Evolutionary conservation across 768 basidiomycete genomes (phyloP).

Genomic region (Mycena kentingensis): DNA sequence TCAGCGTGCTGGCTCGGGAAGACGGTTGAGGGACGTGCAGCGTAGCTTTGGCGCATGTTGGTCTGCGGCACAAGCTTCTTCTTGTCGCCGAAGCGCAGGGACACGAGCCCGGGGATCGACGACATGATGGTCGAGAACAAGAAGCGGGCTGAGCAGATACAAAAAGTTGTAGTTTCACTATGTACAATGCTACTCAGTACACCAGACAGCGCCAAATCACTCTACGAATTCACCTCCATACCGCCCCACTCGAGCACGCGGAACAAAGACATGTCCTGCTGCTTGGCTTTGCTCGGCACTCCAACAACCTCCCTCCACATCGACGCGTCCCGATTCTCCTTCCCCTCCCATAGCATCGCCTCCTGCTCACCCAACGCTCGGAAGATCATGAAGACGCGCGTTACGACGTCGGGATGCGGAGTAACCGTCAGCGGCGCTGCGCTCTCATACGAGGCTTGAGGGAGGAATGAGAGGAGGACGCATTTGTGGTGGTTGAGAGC

Average conservation of each 20-base stretch:
- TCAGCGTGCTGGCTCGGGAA: too few species aligned
- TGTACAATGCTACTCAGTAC: too few species aligned
- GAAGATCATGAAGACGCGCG: conserved; percentile 40
- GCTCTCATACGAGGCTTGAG: conserved; percentile 33
- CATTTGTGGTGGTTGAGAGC: conserved; percentile 29
- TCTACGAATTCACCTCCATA: conserved; percentile 25
- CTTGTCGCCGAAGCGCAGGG: too few species aligned
- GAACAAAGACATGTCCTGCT: conserved; percentile 21
- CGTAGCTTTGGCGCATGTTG: too few species aligned
- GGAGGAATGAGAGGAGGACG: conserved; percentile 37
- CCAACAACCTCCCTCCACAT: conserved; percentile 12
- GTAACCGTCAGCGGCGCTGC: conserved; percentile 31
- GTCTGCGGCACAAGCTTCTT: too few species aligned
- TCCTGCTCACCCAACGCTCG: conserved; percentile 20
- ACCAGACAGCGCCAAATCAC: not conserved
- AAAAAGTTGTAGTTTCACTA: too few species aligned
- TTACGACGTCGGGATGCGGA: conserved; percentile 36
- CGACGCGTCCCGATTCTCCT: conserved; percentile 14
- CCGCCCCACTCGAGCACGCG: conserved; percentile 36
- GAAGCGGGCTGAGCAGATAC: too few species aligned
- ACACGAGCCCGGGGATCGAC: too few species aligned
- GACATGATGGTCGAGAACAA: too few species aligned
- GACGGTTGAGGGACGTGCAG: too few species aligned
- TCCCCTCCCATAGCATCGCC: not conserved
- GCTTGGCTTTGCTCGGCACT: not conserved